phyloP scores from a whole-genome alignment of 352 stramenopile genomes.

The Globisporangium cederbergense region DNA sequence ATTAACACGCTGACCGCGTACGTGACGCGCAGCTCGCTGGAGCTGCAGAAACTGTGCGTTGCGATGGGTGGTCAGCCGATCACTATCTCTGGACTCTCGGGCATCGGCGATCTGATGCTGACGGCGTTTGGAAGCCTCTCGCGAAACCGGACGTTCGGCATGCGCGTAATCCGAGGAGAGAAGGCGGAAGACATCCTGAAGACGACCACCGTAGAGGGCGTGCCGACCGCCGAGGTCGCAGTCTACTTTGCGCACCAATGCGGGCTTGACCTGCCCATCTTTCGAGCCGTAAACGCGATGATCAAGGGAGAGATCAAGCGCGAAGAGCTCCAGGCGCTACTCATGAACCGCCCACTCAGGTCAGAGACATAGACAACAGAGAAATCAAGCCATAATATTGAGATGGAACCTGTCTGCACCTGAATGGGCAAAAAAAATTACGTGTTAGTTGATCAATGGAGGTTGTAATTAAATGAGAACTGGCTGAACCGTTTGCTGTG shows the following conservation, averaged over 20 bases:
- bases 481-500: slow-evolving; percentile 87
- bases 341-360: slow-evolving; percentile 82
- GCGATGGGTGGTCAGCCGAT: slow-evolving; percentile 92
- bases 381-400: too few relatives aligned
- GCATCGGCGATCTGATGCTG: slow-evolving; percentile 93
- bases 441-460: slow-evolving; percentile 21
- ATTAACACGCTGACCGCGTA: slow-evolving; percentile 95
- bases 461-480: slow-evolving; percentile 89
- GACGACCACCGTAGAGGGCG: slow-evolving; percentile 90
- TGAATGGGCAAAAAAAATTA: slow-evolving; percentile 4
- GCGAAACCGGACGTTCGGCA: slow-evolving; percentile 94
- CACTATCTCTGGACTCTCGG: slow-evolving; percentile 93
- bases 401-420: not conserved
- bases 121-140: slow-evolving; percentile 96
- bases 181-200: slow-evolving; percentile 93
- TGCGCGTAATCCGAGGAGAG: slow-evolving; percentile 91
- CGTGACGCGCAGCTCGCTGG: slow-evolving; percentile 94
- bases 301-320: slow-evolving; percentile 76
- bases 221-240: slow-evolving; percentile 93
- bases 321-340: slow-evolving; percentile 67
- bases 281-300: slow-evolving; percentile 82
- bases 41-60: slow-evolving; percentile 95
- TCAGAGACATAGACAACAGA: slow-evolving; percentile 46
- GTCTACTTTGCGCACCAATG: slow-evolving; percentile 90
- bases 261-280: slow-evolving; percentile 90